phyloP scores from a whole-genome alignment of 257 asterid genomes.

The Osmanthus fragrans region DNA sequence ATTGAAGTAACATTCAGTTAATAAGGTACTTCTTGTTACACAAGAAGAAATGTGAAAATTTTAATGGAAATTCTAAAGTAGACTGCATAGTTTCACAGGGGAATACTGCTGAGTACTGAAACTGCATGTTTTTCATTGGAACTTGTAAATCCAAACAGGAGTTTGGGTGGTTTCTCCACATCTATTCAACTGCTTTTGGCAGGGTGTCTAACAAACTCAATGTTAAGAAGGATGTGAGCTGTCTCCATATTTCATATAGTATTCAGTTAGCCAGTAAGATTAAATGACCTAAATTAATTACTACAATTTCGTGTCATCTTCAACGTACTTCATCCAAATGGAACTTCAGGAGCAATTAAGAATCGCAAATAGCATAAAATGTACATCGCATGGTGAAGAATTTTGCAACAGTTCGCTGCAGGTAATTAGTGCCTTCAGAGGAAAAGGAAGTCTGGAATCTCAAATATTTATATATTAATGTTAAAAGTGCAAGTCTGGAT shows the following conservation, averaged over 20 bases:
- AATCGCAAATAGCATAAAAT: conserved; percentile 8
- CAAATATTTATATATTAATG: no score
- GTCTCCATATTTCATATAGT: not conserved
- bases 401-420: conserved; percentile 2
- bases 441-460: not conserved
- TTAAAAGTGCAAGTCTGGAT: not conserved
- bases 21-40: conserved; percentile 16
- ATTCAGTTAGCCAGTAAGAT: not conserved
- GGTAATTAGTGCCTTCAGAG: conserved; percentile 11
- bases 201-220: not conserved
- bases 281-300: conserved; percentile 12
- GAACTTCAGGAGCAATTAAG: conserved; percentile 11
- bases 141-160: not conserved
- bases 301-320: not conserved
- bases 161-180: not conserved
- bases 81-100: conserved; percentile 17
- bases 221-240: conserved; percentile 5
- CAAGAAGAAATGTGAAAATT: conserved; percentile 9
- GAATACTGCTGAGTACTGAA: not conserved
- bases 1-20: conserved; percentile 12
- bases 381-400: conserved; percentile 5
- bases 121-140: not conserved
- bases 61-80: conserved; percentile 2
- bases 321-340: conserved; percentile 10
- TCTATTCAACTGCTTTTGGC: not conserved